Conservation (phyloP, 352 stramenopile genomes). For the Phytopythium ostracodes region DNA sequence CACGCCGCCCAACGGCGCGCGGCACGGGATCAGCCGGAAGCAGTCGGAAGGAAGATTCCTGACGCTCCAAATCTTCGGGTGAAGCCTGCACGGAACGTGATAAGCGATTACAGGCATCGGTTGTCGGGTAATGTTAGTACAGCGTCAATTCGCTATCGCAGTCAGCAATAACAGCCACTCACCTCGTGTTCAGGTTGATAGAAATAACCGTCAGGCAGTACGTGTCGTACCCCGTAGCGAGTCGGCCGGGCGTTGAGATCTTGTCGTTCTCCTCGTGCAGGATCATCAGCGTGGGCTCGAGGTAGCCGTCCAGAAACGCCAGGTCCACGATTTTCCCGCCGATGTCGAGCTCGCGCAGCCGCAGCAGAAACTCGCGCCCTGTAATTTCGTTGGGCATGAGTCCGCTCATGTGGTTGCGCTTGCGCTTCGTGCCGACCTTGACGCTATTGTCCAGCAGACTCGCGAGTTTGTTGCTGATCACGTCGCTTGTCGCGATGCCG, state of each 20-base stretch:
- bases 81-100: constrained; percentile 25
- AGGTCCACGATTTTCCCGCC: constrained; percentile 75
- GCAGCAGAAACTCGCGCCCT: constrained; percentile 69
- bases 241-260: constrained; percentile 60
- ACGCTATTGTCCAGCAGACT: constrained; percentile 78
- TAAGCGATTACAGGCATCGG: background rate
- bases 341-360: constrained; percentile 73
- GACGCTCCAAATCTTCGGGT: constrained; percentile 86
- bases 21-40: constrained; percentile 70
- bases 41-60: constrained; percentile 79
- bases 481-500: constrained; percentile 38
- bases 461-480: constrained; percentile 53
- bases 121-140: background rate
- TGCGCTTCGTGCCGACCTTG: constrained; percentile 70
- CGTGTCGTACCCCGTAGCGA: constrained; percentile 73
- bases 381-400: constrained; percentile 69
- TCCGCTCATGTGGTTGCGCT: constrained; percentile 64
- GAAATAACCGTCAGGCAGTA: constrained; percentile 83
- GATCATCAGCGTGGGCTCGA: constrained; percentile 85
- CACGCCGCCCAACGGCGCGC: constrained; percentile 63
- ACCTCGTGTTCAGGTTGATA: constrained; percentile 85
- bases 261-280: constrained; percentile 83
- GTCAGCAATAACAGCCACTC: too few species aligned
- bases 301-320: constrained; percentile 79
- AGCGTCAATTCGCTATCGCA: too few species aligned